Conservation (phyloP, 1,284 basidiomycete genomes). For the Retiboletus flavoniger region DNA sequence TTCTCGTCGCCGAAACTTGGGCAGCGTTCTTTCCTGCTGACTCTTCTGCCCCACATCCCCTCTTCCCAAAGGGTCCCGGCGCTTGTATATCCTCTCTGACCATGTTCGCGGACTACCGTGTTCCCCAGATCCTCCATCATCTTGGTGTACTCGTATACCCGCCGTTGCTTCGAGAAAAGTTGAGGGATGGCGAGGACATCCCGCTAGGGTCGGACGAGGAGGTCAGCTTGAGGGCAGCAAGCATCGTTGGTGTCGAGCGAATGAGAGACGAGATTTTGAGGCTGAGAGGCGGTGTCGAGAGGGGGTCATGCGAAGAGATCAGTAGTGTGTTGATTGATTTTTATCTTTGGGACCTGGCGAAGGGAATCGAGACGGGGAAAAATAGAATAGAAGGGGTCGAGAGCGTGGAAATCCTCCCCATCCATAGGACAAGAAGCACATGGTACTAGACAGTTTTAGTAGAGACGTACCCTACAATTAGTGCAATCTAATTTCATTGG, state of each 20-base stretch:
- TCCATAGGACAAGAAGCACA: conserved; percentile 76
- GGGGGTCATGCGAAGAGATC: conserved; percentile 37
- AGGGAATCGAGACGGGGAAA: conserved; percentile 62
- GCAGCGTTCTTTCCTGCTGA: conserved; percentile 68
- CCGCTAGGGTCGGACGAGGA: conserved; percentile 61
- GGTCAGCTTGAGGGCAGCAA: conserved; percentile 67
- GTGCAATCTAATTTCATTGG: conserved; percentile 3
- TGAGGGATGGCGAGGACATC: conserved; percentile 47
- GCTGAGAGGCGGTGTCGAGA: conserved; percentile 14
- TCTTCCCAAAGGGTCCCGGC: conserved; percentile 58
- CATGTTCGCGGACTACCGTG: conserved; percentile 87
- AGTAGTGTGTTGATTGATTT: conserved; percentile 84
- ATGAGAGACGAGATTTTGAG: conserved; percentile 47
- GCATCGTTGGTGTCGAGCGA: conserved; percentile 74
- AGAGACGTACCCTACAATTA: conserved; percentile 14
- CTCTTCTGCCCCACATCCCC: conserved; percentile 51
- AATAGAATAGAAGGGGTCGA: conserved; percentile 56
- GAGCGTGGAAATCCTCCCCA: conserved; percentile 60
- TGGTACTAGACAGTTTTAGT: conserved; percentile 60
- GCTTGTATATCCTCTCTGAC: conserved; percentile 65
- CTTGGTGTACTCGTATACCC: conserved; percentile 71
- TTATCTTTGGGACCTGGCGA: conserved; percentile 83
- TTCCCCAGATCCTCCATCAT: conserved; percentile 82
- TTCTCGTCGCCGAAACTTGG: conserved; percentile 82
- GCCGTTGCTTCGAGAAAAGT: conserved; percentile 46